phyloP scores from a whole-genome alignment of 306 rosid genomes.

The Citrullus mucosospermus region DNA sequence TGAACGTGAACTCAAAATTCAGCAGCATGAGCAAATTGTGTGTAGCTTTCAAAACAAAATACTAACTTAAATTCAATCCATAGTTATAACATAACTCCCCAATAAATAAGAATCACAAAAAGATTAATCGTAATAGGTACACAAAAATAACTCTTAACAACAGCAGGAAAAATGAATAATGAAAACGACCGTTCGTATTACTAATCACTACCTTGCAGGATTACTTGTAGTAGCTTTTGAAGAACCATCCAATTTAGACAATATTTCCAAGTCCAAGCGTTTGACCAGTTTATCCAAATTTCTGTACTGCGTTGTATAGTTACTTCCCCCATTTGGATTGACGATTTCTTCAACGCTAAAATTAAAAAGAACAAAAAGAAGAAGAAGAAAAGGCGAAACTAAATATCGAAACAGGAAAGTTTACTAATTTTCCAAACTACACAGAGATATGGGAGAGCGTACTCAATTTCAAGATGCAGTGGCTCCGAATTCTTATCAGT shows the following conservation, averaged over 20 bases:
- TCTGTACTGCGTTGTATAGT: conserved; percentile 55
- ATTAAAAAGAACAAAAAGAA: background rate
- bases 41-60: background rate
- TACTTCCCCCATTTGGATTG: conserved; percentile 38
- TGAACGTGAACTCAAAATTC: background rate
- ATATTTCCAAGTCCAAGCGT: conserved; percentile 25
- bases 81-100: background rate
- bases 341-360: conserved; percentile 57
- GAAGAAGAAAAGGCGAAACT: background rate
- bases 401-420: background rate
- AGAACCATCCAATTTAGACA: conserved; percentile 48
- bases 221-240: conserved; percentile 23
- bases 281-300: conserved; percentile 58
- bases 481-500: conserved; percentile 41
- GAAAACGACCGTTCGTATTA: background rate
- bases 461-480: conserved; percentile 53
- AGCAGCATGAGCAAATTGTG: background rate
- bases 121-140: background rate
- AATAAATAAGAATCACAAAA: background rate
- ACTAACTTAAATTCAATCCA: background rate
- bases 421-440: background rate
- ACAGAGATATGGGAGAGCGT: background rate
- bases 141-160: background rate
- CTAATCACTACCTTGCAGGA: conserved; percentile 28
- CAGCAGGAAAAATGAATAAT: background rate